Evolutionary conservation across 305 asterid species (phyloP), one percentile per base, ranked within the genome.

Genomic region (Fraxinus greggii): DNA sequence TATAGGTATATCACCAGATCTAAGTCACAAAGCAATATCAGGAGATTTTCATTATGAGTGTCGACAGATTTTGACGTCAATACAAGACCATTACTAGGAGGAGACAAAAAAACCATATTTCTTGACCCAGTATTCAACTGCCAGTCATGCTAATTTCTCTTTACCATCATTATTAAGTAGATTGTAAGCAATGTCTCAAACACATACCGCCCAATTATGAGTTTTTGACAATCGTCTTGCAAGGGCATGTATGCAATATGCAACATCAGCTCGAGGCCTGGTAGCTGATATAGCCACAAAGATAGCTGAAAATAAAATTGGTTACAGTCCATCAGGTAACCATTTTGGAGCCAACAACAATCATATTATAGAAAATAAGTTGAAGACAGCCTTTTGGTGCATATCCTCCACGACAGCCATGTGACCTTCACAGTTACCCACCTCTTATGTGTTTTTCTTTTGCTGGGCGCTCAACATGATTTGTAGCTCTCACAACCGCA

Each of bases 261-360:
- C 98, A 86, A 96, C 99, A 88, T 96, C 99, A 78, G 99, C 99
- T 80, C 99, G 92, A 24, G 99, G 98, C 85, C 97, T 90, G 63
- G 97, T 92, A 81, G 98, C 98, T 81, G 98, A 94, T 83, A 96
- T 74, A 77, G 97, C 95, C 83, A 91, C 90, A 89, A 96, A 94
- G 81, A 96, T 86, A 79, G 98, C 99, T 96, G 94, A 56, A 93
- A 86, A 40, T 76, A 78, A 83, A 32, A 82, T 75, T 65, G 67
- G 35, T 35, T 82, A 72, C 61, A 61, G 56, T 84, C 77, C 76
- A 82, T 88, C 79, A 91, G 63, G 33, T 74, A 74, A 82, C 84
- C 82, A 67, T 36, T 80, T 61, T 17, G 45, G 26, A 48, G 78
- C 19, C 54, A 70, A 76, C 23, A 2, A 70, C 17, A 76, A 72